Evolutionary conservation across 2,329 filamentous ascomycete species (phyloP).

Genomic region (Coleophoma cylindrospora): DNA sequence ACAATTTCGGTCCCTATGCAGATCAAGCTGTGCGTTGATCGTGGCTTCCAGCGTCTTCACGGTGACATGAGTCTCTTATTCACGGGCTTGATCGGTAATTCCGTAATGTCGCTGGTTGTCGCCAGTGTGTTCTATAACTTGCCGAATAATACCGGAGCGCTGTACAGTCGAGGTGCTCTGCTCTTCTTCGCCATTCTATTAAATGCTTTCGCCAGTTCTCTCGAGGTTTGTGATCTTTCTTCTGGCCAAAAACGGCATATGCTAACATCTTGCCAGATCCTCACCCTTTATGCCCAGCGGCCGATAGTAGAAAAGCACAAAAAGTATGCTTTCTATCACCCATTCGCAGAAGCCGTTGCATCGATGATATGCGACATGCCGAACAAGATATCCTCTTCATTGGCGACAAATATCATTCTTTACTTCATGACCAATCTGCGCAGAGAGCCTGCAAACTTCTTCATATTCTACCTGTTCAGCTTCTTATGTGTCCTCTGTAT

Average conservation of each 20-base stretch:
- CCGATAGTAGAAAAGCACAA: slow-evolving; percentile 89
- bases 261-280: slow-evolving; percentile 54
- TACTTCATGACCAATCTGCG: slow-evolving; percentile 87
- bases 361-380: slow-evolving; percentile 67
- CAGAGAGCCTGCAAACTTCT: slow-evolving; percentile 70
- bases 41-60: slow-evolving; percentile 71
- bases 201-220: slow-evolving; percentile 56
- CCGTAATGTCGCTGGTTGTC: slow-evolving; percentile 56
- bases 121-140: slow-evolving; percentile 62
- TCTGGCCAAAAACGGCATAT: slow-evolving; percentile 35
- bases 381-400: slow-evolving; percentile 69
- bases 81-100: slow-evolving; percentile 28
- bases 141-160: slow-evolving; percentile 42
- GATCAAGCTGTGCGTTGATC: slow-evolving; percentile 71
- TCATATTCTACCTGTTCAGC: slow-evolving; percentile 77
- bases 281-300: slow-evolving; percentile 82
- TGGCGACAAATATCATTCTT: slow-evolving; percentile 73
- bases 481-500: slow-evolving; percentile 71
- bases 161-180: slow-evolving; percentile 57
- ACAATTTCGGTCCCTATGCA: slow-evolving; percentile 76
- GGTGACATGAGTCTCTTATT: slow-evolving; percentile 71
- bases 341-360: slow-evolving; percentile 69
- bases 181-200: slow-evolving; percentile 66
- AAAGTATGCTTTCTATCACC: slow-evolving; percentile 84
- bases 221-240: slow-evolving; percentile 36